A percentile compares a stretch with the other conserved stretches of the same genome.
Conservation (phyloP, 495 filamentous ascomycete species). For the Amniculicola lignicola region DNA sequence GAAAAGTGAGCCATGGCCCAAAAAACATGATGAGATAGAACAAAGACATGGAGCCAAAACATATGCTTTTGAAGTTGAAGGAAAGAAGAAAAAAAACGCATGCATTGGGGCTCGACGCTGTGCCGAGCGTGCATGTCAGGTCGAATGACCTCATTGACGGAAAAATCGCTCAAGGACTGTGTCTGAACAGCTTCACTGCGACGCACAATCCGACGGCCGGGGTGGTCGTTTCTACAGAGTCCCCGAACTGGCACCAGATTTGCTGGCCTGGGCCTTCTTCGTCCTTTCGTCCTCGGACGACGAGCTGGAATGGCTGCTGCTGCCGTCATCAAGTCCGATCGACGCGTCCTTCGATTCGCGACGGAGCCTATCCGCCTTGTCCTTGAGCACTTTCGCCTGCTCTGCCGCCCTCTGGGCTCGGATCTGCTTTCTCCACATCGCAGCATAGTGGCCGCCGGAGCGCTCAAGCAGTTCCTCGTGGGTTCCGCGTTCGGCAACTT, state of each 20-base stretch:
- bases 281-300: constrained; percentile 39
- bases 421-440: constrained; percentile 96
- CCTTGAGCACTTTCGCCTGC: constrained; percentile 57
- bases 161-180: too few relatives aligned
- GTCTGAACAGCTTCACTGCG: too few relatives aligned
- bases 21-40: too few relatives aligned
- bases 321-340: constrained; percentile 14
- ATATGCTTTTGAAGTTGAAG: too few relatives aligned
- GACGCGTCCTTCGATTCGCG: constrained; percentile 39
- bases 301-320: constrained; percentile 25
- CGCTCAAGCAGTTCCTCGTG: constrained; percentile 77
- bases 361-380: constrained; percentile 56
- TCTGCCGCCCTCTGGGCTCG: constrained; percentile 79
- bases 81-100: too few relatives aligned
- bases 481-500: constrained; percentile 79
- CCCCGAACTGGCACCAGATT: too few relatives aligned
- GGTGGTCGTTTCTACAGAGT: too few relatives aligned
- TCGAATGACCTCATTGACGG: too few relatives aligned
- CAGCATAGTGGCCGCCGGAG: constrained; percentile 78
- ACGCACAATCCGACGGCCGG: too few relatives aligned
- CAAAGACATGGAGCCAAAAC: too few relatives aligned
- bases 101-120: too few relatives aligned
- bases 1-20: constrained; percentile 1
- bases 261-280: constrained; percentile 14
- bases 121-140: too few relatives aligned